phyloP scores from a whole-genome alignment of 2,329 filamentous ascomycete genomes.

The Metarhizium brunneum region DNA sequence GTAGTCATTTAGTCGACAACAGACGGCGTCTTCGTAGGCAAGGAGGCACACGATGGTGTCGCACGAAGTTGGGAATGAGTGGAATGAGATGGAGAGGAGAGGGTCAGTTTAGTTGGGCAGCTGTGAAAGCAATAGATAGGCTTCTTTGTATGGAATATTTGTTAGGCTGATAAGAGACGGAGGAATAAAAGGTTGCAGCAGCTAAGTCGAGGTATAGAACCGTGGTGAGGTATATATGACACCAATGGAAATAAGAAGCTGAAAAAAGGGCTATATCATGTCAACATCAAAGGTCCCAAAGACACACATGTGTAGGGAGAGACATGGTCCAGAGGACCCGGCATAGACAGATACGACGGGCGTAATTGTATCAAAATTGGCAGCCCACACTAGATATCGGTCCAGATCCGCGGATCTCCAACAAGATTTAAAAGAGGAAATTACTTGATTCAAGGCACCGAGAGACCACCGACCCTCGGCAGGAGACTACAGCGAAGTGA shows the following conservation, averaged over 20 bases:
- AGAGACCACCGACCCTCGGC: not conserved
- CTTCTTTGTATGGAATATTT: not conserved
- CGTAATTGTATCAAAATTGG: not conserved
- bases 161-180: not conserved
- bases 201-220: not conserved
- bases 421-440: not conserved
- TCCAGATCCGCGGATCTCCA: not conserved
- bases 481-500: not conserved
- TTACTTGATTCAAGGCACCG: not conserved
- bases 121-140: not conserved
- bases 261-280: not conserved
- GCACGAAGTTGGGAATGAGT: not conserved
- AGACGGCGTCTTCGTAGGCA: not conserved
- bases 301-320: not conserved
- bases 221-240: not conserved
- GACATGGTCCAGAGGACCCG: not conserved
- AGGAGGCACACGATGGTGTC: not conserved
- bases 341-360: not conserved
- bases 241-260: not conserved
- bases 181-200: not conserved
- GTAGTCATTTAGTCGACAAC: conserved; percentile 12
- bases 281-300: not conserved
- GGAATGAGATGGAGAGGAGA: conserved; percentile 1
- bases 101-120: not conserved
- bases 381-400: not conserved